Conservation (phyloP, 495 filamentous ascomycete species). For the Bacidia rubella region DNA sequence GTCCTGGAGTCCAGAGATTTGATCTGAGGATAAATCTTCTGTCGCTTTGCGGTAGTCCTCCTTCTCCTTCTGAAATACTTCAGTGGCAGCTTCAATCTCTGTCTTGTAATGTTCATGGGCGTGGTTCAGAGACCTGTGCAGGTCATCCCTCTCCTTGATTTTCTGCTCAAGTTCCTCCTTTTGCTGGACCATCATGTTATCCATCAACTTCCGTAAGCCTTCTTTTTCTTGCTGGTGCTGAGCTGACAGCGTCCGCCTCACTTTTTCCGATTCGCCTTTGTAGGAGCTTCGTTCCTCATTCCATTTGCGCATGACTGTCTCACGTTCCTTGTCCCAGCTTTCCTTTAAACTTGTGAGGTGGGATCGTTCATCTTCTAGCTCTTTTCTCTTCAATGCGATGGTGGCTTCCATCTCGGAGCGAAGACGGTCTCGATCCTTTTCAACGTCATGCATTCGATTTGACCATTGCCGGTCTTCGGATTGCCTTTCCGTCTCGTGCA, state of each 20-base stretch:
- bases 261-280: conserved; percentile 21
- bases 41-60: not conserved
- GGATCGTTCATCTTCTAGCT: conserved; percentile 12
- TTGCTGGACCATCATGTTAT: not conserved
- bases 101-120: not conserved
- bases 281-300: conserved; percentile 12
- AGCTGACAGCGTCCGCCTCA: conserved; percentile 11
- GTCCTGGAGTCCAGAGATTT: conserved; percentile 20
- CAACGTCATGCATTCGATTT: conserved; percentile 11
- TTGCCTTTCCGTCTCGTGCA: conserved; percentile 12
- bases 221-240: conserved; percentile 20
- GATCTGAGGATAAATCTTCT: not conserved
- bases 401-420: conserved; percentile 9
- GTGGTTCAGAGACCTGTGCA: conserved; percentile 7
- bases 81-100: conserved; percentile 1
- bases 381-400: conserved; percentile 11
- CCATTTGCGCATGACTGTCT: conserved; percentile 7
- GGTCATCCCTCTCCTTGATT: conserved; percentile 17
- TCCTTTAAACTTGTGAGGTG: conserved; percentile 10
- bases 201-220: conserved; percentile 1
- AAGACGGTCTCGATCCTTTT: conserved; percentile 9
- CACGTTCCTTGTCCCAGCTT: conserved; percentile 15
- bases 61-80: not conserved
- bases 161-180: not conserved
- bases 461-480: conserved; percentile 6